These are phyloP conservation scores for Solanum virginianum DNA, from an alignment of 257 asterid genomes.

Conservation along the genomic window DNA sequence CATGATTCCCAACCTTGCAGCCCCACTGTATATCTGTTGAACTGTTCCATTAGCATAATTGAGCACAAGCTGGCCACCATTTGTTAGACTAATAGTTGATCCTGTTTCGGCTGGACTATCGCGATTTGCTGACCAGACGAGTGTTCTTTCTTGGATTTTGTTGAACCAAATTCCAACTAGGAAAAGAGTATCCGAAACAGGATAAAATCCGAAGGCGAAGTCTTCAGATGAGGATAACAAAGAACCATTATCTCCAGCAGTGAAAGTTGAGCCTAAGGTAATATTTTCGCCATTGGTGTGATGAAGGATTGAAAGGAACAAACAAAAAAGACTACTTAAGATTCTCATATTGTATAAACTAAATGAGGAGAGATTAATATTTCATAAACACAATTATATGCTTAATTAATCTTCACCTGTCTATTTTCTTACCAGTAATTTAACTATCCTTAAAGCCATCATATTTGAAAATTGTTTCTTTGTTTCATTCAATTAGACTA, in stretches of 20 bases:
- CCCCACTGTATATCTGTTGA: neutral
- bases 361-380: too few relatives aligned
- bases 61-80: neutral
- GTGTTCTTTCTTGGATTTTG: neutral
- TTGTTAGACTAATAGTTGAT: neutral
- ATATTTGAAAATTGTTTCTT: too few relatives aligned
- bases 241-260: neutral
- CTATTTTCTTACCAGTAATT: too few relatives aligned
- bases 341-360: neutral
- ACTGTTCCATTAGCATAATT: neutral
- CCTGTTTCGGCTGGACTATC: neutral
- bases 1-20: neutral
- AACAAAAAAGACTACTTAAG: neutral
- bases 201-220: neutral
- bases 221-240: neutral
- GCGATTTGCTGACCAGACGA: neutral
- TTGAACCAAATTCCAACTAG: neutral
- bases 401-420: too few relatives aligned
- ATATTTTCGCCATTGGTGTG: neutral
- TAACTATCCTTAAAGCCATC: too few relatives aligned
- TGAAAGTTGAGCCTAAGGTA: neutral
- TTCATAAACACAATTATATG: too few relatives aligned
- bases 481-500: too few relatives aligned
- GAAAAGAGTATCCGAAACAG: neutral
- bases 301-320: neutral